A percentile compares a stretch with the other conserved stretches of the same genome.
These are phyloP conservation scores for Nakazawaea holstii DNA, from an alignment of 805 yeast genomes.

Conservation along the genomic window DNA sequence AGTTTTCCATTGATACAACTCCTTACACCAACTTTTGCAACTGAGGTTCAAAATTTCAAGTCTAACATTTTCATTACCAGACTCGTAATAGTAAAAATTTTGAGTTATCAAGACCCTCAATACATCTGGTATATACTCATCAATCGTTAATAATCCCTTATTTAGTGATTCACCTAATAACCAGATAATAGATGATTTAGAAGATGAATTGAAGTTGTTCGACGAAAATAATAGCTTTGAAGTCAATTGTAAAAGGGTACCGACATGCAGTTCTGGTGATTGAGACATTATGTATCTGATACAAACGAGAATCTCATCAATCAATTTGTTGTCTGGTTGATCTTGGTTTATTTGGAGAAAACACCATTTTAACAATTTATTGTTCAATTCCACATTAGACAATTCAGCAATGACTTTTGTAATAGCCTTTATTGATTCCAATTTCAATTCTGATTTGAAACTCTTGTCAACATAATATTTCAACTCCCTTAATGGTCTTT, in stretches of 20 bases:
- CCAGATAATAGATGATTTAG: slow-evolving; percentile 87
- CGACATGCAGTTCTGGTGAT: slow-evolving; percentile 46
- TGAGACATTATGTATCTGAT: slow-evolving; percentile 68
- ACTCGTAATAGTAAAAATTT: slow-evolving; percentile 27
- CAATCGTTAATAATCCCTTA: slow-evolving; percentile 15
- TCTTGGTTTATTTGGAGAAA: slow-evolving; percentile 36
- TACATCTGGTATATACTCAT: slow-evolving; percentile 66
- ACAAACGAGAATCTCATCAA: slow-evolving; percentile 67
- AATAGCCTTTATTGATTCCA: slow-evolving; percentile 48
- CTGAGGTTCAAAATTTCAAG: slow-evolving; percentile 68
- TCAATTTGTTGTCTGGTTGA: slow-evolving; percentile 27
- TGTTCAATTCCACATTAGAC: slow-evolving; percentile 36
- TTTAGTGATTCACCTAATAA: slow-evolving; percentile 75
- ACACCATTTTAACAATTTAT: slow-evolving; percentile 60
- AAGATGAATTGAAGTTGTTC: slow-evolving; percentile 22
- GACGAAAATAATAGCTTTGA: slow-evolving; percentile 19
- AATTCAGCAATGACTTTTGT: slow-evolving; percentile 28
- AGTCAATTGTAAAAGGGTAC: slow-evolving; percentile 47
- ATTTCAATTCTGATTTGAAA: slow-evolving; percentile 15
- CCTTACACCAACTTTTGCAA: slow-evolving; percentile 62
- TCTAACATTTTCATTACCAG: slow-evolving; percentile 38
- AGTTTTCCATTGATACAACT: slow-evolving; percentile 35
- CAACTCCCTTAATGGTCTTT: slow-evolving; percentile 52
- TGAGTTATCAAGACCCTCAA: slow-evolving; percentile 48
- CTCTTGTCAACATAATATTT: slow-evolving; percentile 40